Evolutionary conservation across 23 red algal genomes (phyloP).

Genomic region (Chondrus crispus): DNA sequence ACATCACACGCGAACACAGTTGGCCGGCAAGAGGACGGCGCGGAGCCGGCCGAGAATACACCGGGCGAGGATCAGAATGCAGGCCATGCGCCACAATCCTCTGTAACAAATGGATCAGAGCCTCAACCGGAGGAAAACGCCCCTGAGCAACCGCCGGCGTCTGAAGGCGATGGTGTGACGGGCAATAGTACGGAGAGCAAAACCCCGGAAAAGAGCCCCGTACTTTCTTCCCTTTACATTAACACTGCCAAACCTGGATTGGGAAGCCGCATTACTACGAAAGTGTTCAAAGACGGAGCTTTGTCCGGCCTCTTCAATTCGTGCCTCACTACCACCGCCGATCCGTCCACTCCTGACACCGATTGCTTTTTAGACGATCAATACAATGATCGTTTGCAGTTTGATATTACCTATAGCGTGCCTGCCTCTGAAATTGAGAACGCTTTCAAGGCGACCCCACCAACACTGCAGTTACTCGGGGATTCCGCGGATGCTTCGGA

Average conservation of each 20-base stretch:
- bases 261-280: background rate
- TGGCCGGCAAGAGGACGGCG: no score
- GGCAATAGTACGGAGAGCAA: no score
- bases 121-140: no score
- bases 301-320: slow-evolving; percentile 45
- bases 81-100: no score
- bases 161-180: no score
- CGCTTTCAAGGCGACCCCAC: slow-evolving; percentile 26
- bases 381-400: slow-evolving; percentile 47
- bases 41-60: no score
- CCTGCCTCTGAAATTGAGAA: background rate
- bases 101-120: no score
- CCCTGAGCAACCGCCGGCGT: no score
- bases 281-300: slow-evolving; percentile 30
- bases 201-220: no score
- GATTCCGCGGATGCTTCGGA: background rate
- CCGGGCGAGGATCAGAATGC: no score
- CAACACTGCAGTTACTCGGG: background rate
- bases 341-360: background rate
- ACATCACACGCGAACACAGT: no score
- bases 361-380: slow-evolving; percentile 38
- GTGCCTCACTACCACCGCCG: background rate
- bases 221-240: slow-evolving; percentile 41
- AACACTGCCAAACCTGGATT: slow-evolving; percentile 23
- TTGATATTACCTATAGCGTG: slow-evolving; percentile 33